Percentiles rank a stretch among this genome's conserved stretches.
These are phyloP conservation scores for Leishmania braziliensis DNA, from an alignment of 208 protist genomes.

Conservation along the genomic window DNA sequence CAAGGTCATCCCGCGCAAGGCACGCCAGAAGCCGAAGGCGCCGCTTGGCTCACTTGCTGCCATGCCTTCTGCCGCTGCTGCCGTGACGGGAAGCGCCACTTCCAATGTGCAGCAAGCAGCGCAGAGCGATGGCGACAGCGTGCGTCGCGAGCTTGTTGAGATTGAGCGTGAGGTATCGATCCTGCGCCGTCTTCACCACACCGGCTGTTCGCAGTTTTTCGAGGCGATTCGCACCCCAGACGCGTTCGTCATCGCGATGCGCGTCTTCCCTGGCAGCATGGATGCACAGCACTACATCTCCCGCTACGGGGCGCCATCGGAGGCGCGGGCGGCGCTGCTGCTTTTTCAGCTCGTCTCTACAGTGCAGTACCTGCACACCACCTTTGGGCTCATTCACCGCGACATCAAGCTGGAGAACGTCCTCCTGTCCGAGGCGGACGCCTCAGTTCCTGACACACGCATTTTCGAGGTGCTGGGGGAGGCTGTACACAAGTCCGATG, in stretches of 20 bases:
- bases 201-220: constrained; percentile 70
- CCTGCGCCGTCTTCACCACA: constrained; percentile 65
- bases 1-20: constrained; percentile 65
- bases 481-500: constrained; percentile 28
- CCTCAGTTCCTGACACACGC: constrained; percentile 21
- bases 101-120: not conserved
- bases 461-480: constrained; percentile 51
- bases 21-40: constrained; percentile 19
- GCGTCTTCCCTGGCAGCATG: constrained; percentile 62
- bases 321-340: constrained; percentile 59
- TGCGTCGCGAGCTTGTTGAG: constrained; percentile 51
- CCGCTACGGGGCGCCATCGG: constrained; percentile 59
- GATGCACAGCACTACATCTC: constrained; percentile 68
- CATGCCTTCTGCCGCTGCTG: not conserved
- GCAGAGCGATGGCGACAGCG: constrained; percentile 14
- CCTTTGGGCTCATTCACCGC: constrained; percentile 72
- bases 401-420: constrained; percentile 90
- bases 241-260: constrained; percentile 82
- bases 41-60: not conserved
- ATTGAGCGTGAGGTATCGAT: constrained; percentile 80
- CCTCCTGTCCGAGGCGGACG: constrained; percentile 54
- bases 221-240: constrained; percentile 77
- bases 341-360: constrained; percentile 79
- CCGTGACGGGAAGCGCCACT: not conserved
- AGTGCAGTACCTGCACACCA: constrained; percentile 70